Base-by-base conservation (phyloP, 2,329 filamentous ascomycete genomes). In the Ophiostoma fasciatum region DNA sequence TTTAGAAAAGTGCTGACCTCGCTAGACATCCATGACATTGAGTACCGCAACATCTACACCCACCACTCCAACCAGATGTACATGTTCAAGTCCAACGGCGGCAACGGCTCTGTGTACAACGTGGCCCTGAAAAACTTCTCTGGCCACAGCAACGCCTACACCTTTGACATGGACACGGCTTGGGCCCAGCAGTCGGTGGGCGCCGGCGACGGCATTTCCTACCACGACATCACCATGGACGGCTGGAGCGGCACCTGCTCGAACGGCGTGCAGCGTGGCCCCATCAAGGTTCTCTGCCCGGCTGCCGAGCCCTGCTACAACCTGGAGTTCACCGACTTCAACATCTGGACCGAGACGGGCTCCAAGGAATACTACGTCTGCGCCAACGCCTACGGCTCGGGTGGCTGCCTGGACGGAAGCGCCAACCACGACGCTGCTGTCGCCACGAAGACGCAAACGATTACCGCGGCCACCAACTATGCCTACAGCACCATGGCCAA, bases 11-110 rank as follows among this genome's bases (percentile, higher is more conserved):
- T 4, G 22, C n/a, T 76, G 45, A 71, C 70, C 25, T 71, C 66
- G 4, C 57, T 76, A 38, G 57, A 63, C 40, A 65, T 74, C 48
- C 62, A 61, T 27, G 54, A 68, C 40, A 59, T 74, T 40, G 50
- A 55, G 20, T 74, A 74, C 55, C 55, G 57, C 45, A 71, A 74
- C 47, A 48, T 74, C 42, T 74, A 74, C 55, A 73, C 69, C 21
- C 63, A 60, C 53, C 56, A 60, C n/a, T 66, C 63, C 9, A 75
- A 75, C 57, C 67, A 75, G 47, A 74, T 74, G 69, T 63, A 65
- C 52, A 70, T 72, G 67, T 64, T 75, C 57, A 76, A 75, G 52
- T 66, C 62, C 36, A 68, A 72, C 45, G 71, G 71, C 28, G 71
- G 71, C 26, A 59, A 50, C 38, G 71, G 71, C 17, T 60, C 54